Evolutionary conservation across 73 alveolate genomes (phyloP).

Genomic region (Loxodes magnus): DNA sequence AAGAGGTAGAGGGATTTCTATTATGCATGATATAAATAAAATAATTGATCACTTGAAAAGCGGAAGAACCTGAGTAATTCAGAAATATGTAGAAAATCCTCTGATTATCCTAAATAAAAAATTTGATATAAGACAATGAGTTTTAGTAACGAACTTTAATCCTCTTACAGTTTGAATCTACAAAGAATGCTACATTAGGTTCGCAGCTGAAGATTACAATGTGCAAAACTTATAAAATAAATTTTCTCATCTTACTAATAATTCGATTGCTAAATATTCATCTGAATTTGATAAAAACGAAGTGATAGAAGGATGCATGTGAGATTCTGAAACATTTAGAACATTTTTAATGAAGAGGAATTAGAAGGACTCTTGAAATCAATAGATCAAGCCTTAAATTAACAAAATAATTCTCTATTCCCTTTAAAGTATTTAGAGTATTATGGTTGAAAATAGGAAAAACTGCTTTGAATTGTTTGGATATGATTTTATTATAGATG

Average conservation of each 20-base stretch:
- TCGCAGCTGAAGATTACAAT: conserved; percentile 86
- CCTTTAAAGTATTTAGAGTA: conserved; percentile 80
- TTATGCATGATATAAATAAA: conserved; percentile 7
- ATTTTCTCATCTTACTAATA: conserved; percentile 88
- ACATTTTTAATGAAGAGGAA: conserved; percentile 44
- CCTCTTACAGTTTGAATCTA: conserved; percentile 90
- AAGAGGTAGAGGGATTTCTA: conserved; percentile 23
- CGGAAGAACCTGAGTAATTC: conserved; percentile 56
- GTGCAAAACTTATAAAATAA: conserved; percentile 76
- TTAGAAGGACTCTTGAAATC: conserved; percentile 80
- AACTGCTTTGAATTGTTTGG: conserved; percentile 87
- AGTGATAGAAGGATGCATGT: conserved; percentile 96
- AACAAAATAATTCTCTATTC: conserved; percentile 70
- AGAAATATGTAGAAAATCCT: conserved; percentile 81
- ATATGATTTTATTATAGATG: conserved; percentile 93
- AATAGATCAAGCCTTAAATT: conserved; percentile 62
- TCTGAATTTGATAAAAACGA: conserved; percentile 58
- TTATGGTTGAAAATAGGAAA: conserved; percentile 73
- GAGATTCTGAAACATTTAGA: conserved; percentile 66
- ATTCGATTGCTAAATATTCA: conserved; percentile 84
- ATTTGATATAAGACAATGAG: conserved; percentile 95
- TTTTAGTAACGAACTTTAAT: conserved; percentile 83
- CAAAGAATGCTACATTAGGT: conserved; percentile 85
- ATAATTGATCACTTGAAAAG: conserved; percentile 20
- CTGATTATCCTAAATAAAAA: conserved; percentile 49